Conservation (phyloP, 192 early-diverging fungal species). For the Coemansia sp. region DNA sequence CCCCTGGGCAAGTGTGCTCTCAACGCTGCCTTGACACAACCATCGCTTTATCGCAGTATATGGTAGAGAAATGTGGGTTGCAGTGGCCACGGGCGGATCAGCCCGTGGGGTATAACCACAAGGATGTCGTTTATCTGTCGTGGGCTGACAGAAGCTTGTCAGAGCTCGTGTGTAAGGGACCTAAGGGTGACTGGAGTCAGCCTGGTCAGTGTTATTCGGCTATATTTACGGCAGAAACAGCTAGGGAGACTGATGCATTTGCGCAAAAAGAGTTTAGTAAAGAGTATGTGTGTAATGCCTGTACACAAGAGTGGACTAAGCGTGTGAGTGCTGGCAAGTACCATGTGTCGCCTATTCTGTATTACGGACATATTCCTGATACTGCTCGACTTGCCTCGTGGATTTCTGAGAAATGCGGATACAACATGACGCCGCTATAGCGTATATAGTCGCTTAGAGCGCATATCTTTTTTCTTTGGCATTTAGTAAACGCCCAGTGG, state of each 20-base stretch:
- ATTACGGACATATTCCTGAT: conserved; percentile 57
- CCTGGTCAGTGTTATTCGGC: conserved; percentile 37
- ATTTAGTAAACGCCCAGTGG: background rate
- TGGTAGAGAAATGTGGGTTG: conserved; percentile 34
- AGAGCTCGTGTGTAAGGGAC: conserved; percentile 39
- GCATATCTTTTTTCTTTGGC: background rate
- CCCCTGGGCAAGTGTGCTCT: conserved; percentile 41
- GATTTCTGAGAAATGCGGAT: conserved; percentile 53
- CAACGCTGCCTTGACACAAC: conserved; percentile 41
- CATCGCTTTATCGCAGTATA: conserved; percentile 34
- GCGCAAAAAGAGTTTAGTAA: conserved; percentile 8
- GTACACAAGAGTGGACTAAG: conserved; percentile 43
- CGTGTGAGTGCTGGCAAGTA: conserved; percentile 28
- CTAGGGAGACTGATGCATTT: conserved; percentile 21
- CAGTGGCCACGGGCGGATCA: conserved; percentile 16
- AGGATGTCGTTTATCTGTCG: conserved; percentile 45
- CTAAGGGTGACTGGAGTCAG: conserved; percentile 13
- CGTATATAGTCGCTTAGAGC: conserved; percentile 13
- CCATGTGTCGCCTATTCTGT: conserved; percentile 44
- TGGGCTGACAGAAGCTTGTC: conserved; percentile 43
- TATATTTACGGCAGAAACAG: conserved; percentile 43
- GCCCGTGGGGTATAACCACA: conserved; percentile 51
- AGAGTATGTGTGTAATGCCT: conserved; percentile 35
- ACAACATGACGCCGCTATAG: conserved; percentile 31
- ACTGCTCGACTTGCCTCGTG: conserved; percentile 42